Base-by-base conservation (phyloP, 352 stramenopile species). In the Phytophthora brassicae region DNA sequence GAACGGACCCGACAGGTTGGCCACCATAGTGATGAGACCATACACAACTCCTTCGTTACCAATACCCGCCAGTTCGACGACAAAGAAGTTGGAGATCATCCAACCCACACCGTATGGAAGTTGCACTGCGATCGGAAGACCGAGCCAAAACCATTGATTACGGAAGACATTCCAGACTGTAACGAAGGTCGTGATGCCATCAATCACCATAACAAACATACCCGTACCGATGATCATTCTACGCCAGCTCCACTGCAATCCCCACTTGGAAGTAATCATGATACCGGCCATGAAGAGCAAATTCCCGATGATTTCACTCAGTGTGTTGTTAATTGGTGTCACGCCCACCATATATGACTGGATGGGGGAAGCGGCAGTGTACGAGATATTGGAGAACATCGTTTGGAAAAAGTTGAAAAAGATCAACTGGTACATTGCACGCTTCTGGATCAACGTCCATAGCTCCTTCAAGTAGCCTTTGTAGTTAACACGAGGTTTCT, bases 31-130 rank as follows among this genome's bases (percentile, higher is more conserved):
- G 12, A 79, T 48, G 9, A 85, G 64, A 20, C 67, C 73, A 48
- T 77, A 78, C 22, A 75, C 65, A 17, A 61, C 66, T 11, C 58
- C 75, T 61, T 85, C 75, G 39, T 80, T 79, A 28, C 73, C 75
- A 9, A 76, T 42, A 6, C 72, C 74, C 7, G 68, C 53, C 9
- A 86, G 42, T 39, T 86, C 75, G 24, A 82, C 73, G 1, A 74
- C 64, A 3, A 80, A 66, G 26, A 68, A 81, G 23, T 64, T 70
- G 1, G 42, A 42, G 26, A 81, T 69, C 44, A 84, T 68, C 44
- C 70, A 81, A 22, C 65, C 52, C 11, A 81, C 52, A n/a, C 61
- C 70, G 19, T 58, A 54, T 3, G 72, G 69, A 17, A 81, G 36
- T 23, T 75, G 44, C 50, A 76, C 69, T 5, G 74, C 53, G 39